phyloP scores from a whole-genome alignment of 31 red algal species.

The Asparagopsis taxiformis region DNA sequence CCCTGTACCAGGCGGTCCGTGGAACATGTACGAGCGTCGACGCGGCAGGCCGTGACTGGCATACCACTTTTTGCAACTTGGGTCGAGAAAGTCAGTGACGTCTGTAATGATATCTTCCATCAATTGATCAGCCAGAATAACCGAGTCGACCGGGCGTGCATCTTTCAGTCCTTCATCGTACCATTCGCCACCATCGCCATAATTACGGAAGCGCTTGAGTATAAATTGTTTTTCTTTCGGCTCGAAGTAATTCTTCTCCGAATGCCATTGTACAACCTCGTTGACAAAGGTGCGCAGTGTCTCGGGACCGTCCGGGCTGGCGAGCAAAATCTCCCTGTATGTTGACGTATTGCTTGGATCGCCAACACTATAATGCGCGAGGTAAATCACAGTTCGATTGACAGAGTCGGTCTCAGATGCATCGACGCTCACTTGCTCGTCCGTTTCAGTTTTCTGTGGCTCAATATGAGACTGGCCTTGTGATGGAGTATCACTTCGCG shows the following conservation, averaged over 20 bases:
- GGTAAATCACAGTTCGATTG: no score
- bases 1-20: conserved; percentile 54
- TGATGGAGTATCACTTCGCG: no score
- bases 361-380: no score
- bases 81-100: conserved; percentile 33
- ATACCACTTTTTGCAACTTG: conserved; percentile 30
- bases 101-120: conserved; percentile 39
- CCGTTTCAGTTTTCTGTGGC: no score
- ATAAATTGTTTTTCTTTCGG: conserved; percentile 19
- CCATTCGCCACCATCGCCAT: conserved; percentile 17
- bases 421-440: no score
- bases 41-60: conserved; percentile 32
- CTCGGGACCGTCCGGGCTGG: neutral
- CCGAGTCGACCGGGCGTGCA: conserved; percentile 26
- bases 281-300: conserved; percentile 1
- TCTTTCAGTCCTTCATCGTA: conserved; percentile 2
- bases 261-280: neutral
- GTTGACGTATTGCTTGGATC: no score
- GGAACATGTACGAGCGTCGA: conserved; percentile 43
- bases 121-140: conserved; percentile 21
- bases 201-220: conserved; percentile 9
- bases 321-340: conserved; percentile 8
- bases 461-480: no score
- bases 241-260: neutral
- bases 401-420: no score